phyloP scores from a whole-genome alignment of 2,329 filamentous ascomycete species.

The Colletotrichum cereale region DNA sequence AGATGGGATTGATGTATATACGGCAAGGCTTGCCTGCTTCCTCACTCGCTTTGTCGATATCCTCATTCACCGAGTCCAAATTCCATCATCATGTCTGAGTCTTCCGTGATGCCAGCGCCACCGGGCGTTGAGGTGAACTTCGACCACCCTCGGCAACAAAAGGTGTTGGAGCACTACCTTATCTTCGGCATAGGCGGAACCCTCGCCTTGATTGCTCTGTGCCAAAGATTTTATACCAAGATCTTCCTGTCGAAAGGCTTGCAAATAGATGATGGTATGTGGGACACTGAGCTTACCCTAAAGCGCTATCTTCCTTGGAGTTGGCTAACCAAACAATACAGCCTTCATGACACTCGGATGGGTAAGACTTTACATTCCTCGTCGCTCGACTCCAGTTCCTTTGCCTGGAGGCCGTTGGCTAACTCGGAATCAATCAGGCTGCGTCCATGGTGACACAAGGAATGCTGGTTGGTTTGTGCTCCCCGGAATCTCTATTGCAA shows the following conservation, averaged over 20 bases:
- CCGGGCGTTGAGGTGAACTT: slow-evolving; percentile 46
- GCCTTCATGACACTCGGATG: slow-evolving; percentile 41
- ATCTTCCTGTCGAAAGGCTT: slow-evolving; percentile 43
- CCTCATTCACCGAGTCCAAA: background rate
- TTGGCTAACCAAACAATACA: background rate
- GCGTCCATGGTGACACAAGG: slow-evolving; percentile 32
- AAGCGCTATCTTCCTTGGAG: accelerated
- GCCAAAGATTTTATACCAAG: slow-evolving; percentile 47
- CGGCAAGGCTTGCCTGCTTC: background rate
- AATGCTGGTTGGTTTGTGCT: slow-evolving; percentile 13
- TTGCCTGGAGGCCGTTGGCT: background rate
- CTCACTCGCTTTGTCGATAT: background rate
- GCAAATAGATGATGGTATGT: slow-evolving; percentile 43
- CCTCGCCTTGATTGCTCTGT: slow-evolving; percentile 39
- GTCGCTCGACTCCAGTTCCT: background rate
- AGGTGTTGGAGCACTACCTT: slow-evolving; percentile 43
- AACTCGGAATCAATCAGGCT: background rate
- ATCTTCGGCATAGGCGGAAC: slow-evolving; percentile 40
- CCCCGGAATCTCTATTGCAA: background rate
- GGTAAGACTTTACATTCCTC: slow-evolving; percentile 20
- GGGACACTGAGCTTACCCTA: no score
- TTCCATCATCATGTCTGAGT: slow-evolving; percentile 3
- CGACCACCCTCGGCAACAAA: slow-evolving; percentile 42
- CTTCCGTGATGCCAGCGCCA: slow-evolving; percentile 18
- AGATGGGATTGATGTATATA: background rate